Evolutionary conservation across 768 basidiomycete genomes (phyloP), one percentile per base, ranked within the genome.

Genomic region (Trichaptum fuscoviolaceum): DNA sequence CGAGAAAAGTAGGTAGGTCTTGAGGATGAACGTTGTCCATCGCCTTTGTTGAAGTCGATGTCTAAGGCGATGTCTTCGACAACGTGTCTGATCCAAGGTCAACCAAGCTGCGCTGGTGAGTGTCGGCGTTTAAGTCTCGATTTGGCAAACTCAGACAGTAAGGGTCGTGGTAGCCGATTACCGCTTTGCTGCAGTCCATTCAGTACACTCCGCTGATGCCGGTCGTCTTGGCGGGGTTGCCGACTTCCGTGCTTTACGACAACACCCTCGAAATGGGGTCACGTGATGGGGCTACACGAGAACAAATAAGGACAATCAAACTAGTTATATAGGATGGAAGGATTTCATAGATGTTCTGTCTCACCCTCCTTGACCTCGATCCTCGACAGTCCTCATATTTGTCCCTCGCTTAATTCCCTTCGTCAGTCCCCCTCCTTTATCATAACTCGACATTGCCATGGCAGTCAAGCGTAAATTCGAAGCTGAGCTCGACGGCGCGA

Each of bases 391-490:
- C 42, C 20, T 15, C 42, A 2, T 52, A 12, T 12, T 52, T 20
- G 42, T 52, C 42, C 42, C 42, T 52, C 42, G 42, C 62, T 59
- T 42, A 65, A 62, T 57, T 27, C 57, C 61, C 34, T 66, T 64
- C 52, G 61, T 27, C 65, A 64, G 69, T n/a, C 35, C 42, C 57
- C 64, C 57, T 65, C 72, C 63, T 58, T 62, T 34, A 26, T 66
- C 23, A 69, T 52, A 52, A 66, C 61, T 62, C 59, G 20, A 65
- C 63, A 69, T 64, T 70, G 68, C 69, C 63, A 93, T 92, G 90
- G 81, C 86, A 57, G 69, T 91, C 73, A 94, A 93, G 76, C 84
- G 92, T 75, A 94, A 94, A 79, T 81, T 90, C 63, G 85, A 87
- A 63, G 70, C 80, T 23, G 89, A 89, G 67, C 73, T 78, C 23